phyloP scores from a whole-genome alignment of 768 basidiomycete genomes.

The Boletus insuetus region DNA sequence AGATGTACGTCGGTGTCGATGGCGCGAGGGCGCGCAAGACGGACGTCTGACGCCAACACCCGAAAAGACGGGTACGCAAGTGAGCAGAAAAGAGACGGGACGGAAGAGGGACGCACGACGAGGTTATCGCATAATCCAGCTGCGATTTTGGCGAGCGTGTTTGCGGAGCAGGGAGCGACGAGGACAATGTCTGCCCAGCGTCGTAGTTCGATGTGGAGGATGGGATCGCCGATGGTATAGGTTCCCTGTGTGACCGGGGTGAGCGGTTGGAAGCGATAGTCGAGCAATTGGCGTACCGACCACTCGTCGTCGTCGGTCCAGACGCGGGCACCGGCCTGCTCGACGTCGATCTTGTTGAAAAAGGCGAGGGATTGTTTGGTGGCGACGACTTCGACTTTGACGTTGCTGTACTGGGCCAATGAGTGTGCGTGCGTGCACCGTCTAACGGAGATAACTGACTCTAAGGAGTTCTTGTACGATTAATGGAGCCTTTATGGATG shows the following conservation, averaged over 20 bases:
- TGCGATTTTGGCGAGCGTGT: slow-evolving; percentile 91
- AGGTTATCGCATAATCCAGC: slow-evolving; percentile 89
- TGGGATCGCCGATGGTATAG: slow-evolving; percentile 83
- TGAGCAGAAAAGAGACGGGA: no score
- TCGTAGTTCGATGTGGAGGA: slow-evolving; percentile 92
- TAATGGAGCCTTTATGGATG: slow-evolving; percentile 88
- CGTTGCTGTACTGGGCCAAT: slow-evolving; percentile 59
- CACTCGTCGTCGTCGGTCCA: slow-evolving; percentile 96
- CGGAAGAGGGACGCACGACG: slow-evolving; percentile 41
- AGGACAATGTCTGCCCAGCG: slow-evolving; percentile 96
- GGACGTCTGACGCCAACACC: slow-evolving; percentile 49
- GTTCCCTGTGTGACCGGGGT: slow-evolving; percentile 46
- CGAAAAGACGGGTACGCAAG: no score
- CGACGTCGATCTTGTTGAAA: slow-evolving; percentile 56
- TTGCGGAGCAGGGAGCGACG: slow-evolving; percentile 95
- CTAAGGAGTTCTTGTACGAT: slow-evolving; percentile 75
- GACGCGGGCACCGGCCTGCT: slow-evolving; percentile 53
- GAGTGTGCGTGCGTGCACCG: not conserved
- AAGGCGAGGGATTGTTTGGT: slow-evolving; percentile 79
- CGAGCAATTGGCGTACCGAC: slow-evolving; percentile 52
- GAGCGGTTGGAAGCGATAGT: not conserved
- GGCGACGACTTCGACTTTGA: slow-evolving; percentile 80
- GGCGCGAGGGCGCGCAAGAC: slow-evolving; percentile 83
- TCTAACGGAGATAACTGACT: slow-evolving; percentile 41
- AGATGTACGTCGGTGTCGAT: slow-evolving; percentile 82